A percentile compares a stretch with the other conserved stretches of the same genome.
phyloP scores from a whole-genome alignment of 2,329 filamentous ascomycete genomes.

The Trichoderma gracile region DNA sequence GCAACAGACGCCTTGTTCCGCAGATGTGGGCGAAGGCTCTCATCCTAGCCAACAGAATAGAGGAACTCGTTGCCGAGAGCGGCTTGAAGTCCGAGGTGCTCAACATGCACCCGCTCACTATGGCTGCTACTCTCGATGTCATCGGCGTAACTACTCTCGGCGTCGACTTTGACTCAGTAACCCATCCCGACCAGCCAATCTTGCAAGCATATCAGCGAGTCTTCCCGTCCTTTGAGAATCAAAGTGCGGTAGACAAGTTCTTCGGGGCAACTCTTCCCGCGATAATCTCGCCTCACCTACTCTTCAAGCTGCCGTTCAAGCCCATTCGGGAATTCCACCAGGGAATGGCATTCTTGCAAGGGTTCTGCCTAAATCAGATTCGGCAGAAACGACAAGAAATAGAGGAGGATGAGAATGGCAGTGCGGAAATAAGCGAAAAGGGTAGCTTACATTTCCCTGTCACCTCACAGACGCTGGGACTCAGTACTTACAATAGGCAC shows the following conservation, averaged over 20 bases:
- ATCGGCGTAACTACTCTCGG: slow-evolving; percentile 11
- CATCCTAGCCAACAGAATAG: not conserved
- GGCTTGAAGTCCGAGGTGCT: not conserved
- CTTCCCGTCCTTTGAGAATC: slow-evolving; percentile 7
- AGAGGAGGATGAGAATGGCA: not conserved
- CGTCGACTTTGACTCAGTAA: slow-evolving; percentile 17
- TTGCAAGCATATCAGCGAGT: slow-evolving; percentile 10
- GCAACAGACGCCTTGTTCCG: slow-evolving; percentile 10
- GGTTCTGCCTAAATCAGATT: not conserved
- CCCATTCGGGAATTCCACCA: slow-evolving; percentile 1
- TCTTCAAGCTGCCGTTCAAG: slow-evolving; percentile 13
- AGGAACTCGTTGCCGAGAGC: not conserved
- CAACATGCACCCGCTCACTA: slow-evolving; percentile 3
- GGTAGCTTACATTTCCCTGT: not conserved
- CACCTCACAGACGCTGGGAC: too few species aligned
- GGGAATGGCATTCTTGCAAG: not conserved
- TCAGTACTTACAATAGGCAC: not conserved
- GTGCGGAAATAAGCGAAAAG: not conserved
- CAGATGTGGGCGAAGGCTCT: slow-evolving; percentile 13
- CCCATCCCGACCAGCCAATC: slow-evolving; percentile 2
- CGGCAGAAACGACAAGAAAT: not conserved
- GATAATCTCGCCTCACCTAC: not conserved
- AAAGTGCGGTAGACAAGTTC: not conserved
- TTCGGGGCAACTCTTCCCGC: slow-evolving; percentile 3
- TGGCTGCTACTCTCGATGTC: slow-evolving; percentile 15